Conservation (phyloP, 106 monocot genomes). For the Narthecium ossifragum region DNA sequence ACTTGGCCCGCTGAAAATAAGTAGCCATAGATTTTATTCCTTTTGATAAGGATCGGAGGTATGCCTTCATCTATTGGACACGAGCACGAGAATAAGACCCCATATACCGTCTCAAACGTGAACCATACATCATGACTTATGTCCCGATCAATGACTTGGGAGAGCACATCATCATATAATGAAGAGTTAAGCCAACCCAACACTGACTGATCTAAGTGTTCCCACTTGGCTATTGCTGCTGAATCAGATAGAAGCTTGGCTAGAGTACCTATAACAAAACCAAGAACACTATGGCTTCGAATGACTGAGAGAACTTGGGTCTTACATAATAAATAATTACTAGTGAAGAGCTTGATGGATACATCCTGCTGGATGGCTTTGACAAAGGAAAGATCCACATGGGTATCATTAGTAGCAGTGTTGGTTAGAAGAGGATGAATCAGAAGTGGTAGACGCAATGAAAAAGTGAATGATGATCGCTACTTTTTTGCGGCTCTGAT, state of each 20-base stretch:
- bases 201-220: background rate
- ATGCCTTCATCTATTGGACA: background rate
- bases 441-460: too few relatives aligned
- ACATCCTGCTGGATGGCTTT: background rate
- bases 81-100: background rate
- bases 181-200: background rate
- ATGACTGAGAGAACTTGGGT: background rate
- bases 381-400: background rate
- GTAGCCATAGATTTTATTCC: background rate
- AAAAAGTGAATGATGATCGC: too few relatives aligned
- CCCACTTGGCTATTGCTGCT: background rate
- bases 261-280: background rate
- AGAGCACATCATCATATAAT: background rate
- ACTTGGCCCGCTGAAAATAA: background rate
- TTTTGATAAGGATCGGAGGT: background rate
- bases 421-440: too few relatives aligned
- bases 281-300: slow-evolving; percentile 1
- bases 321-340: background rate
- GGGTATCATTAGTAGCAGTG: too few relatives aligned
- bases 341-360: background rate
- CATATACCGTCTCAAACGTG: background rate
- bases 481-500: too few relatives aligned
- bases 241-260: background rate
- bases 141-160: background rate
- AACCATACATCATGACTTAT: background rate